Conservation (phyloP, 164 flowering plant species). For the Buxus sempervirens region DNA sequence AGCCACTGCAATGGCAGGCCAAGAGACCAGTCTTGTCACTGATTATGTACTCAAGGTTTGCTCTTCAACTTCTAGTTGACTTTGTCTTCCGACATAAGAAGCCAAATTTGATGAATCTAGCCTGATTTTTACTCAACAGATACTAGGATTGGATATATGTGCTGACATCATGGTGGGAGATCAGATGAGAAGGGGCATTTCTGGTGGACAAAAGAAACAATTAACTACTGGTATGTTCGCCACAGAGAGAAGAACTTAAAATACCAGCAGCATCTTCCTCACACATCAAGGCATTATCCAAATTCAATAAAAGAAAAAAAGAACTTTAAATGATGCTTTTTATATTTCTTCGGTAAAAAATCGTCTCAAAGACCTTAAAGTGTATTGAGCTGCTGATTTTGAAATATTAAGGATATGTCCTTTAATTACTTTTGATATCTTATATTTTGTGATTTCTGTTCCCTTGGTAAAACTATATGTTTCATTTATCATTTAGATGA, state of each 20-base stretch:
- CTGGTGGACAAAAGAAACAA: constrained; percentile 68
- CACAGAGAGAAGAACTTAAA: not conserved
- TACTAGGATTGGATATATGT: constrained; percentile 61
- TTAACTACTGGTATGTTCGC: constrained; percentile 53
- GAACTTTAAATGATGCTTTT: too few species aligned
- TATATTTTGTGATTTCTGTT: too few species aligned
- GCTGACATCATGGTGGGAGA: constrained; percentile 54
- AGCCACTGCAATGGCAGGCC: constrained; percentile 55
- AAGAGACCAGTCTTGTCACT: constrained; percentile 48
- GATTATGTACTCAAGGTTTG: constrained; percentile 60
- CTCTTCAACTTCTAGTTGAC: constrained; percentile 1
- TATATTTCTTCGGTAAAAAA: too few species aligned
- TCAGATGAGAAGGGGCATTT: constrained; percentile 61
- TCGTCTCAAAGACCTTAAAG: too few species aligned
- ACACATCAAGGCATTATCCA: not conserved
- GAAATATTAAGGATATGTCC: too few species aligned
- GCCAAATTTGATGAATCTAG: not conserved
- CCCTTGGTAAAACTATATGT: too few species aligned
- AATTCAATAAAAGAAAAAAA: too few species aligned
- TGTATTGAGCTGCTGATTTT: too few species aligned
- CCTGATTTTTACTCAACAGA: constrained; percentile 20
- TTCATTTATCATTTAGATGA: too few species aligned
- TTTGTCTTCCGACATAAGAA: not conserved
- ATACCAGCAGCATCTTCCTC: not conserved
- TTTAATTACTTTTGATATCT: too few species aligned